Percentiles rank a stretch among this genome's conserved stretches.
Conservation (phyloP, 2,329 filamentous ascomycete genomes). For the Ambrosiella beaveri region DNA sequence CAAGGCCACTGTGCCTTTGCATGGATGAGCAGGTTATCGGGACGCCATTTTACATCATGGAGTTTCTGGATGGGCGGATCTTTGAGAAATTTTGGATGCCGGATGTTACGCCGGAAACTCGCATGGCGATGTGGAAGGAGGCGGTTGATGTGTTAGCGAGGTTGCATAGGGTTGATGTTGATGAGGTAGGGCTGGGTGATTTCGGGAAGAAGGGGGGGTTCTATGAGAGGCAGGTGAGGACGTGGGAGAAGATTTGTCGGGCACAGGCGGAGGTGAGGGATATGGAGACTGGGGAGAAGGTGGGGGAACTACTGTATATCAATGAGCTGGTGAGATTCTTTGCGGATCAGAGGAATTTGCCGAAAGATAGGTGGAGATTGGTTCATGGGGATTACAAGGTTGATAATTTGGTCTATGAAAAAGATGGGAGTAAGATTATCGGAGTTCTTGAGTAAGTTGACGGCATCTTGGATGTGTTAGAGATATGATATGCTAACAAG, state of each 20-base stretch:
- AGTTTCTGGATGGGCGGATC: constrained; percentile 83
- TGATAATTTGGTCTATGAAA: constrained; percentile 78
- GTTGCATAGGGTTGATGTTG: constrained; percentile 59
- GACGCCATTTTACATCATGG: constrained; percentile 94
- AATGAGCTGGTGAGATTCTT: constrained; percentile 69
- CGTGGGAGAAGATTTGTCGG: constrained; percentile 60
- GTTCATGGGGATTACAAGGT: constrained; percentile 97
- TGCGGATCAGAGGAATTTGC: constrained; percentile 48
- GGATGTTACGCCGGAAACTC: constrained; percentile 43
- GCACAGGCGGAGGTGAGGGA: constrained; percentile 63
- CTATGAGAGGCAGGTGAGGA: constrained; percentile 71
- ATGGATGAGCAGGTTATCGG: constrained; percentile 66
- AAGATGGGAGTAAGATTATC: constrained; percentile 72
- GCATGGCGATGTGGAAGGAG: constrained; percentile 68
- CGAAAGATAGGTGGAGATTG: constrained; percentile 58
- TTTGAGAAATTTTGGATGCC: constrained; percentile 79
- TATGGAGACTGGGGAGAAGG: constrained; percentile 54
- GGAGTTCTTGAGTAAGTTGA: constrained; percentile 64
- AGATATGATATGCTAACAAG: constrained; percentile 4
- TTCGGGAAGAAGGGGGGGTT: constrained; percentile 66
- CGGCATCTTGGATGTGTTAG: not conserved
- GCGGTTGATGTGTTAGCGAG: constrained; percentile 70
- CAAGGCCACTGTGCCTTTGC: constrained; percentile 68
- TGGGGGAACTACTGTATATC: constrained; percentile 73
- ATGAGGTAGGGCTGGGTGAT: constrained; percentile 45